Base-by-base conservation (phyloP, 2,329 filamentous ascomycete genomes). In the Phialophora tarda region DNA sequence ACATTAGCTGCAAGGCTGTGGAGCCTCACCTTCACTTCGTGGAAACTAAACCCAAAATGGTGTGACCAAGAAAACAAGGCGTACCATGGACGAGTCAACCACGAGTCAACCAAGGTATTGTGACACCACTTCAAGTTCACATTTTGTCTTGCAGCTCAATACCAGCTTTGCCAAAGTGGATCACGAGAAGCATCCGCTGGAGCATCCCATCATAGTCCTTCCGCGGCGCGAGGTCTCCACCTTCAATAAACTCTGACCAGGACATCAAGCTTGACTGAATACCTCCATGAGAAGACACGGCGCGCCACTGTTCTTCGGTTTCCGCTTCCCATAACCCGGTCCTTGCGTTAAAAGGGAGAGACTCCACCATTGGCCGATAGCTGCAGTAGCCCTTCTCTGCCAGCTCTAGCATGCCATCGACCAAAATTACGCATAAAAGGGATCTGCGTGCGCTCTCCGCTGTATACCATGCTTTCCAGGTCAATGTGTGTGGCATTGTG, bases 191-290 rank as follows among this genome's bases (percentile, higher is more conserved):
- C 26, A 71, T 57, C n/a, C 68, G 62, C 47, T 69, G 70, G 8
- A 71, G 64, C 56, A 59, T 64, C 2, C 70, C 70, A 38, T 71
- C 68, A 38, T 70, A 57, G 11, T 66, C 24, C 47, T 24, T 28
- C 26, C 67, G 67, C 17, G 69, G 64, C 32, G 55, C 64, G 5
- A 63, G 17, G 5, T 66, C 68, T 21, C 64, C 62, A 47, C 47
- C 58, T 51, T 65, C 63, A 32, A 70, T 71, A 48, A 71, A 70
- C 41, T 71, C 70, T 30, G 63, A 58, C 64, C 69, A 71, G 34
- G 70, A 71, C 11, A 70, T 68, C 34, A 71, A 61, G 48, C 63
- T 66, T 54, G 64, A 67, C 54, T 71, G 64, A 23, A 34, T 53
- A 10, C 64, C 64, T 28, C 66, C 68, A 41, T 68, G 57, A 1